These are phyloP conservation scores for Zygosaccharomyces pseudorouxii DNA, from an alignment of 805 yeast species.

Conservation along the genomic window DNA sequence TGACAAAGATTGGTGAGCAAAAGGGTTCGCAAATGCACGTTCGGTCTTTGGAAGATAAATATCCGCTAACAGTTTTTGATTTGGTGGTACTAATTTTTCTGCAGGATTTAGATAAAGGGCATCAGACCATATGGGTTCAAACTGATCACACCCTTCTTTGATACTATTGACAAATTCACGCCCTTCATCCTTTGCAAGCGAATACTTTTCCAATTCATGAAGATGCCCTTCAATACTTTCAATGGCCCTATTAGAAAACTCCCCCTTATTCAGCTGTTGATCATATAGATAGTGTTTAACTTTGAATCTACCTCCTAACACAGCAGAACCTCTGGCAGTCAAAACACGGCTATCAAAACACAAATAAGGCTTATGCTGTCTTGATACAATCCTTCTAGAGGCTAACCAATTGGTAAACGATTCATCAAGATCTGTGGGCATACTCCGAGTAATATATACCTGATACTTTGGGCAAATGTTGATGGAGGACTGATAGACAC, in stretches of 20 bases:
- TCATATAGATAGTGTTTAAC: conserved; percentile 4
- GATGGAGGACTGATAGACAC: not conserved
- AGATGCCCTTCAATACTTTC: conserved; percentile 10
- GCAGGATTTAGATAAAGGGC: conserved; percentile 22
- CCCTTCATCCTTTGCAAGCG: conserved; percentile 8
- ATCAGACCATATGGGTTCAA: conserved; percentile 25
- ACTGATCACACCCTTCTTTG: conserved; percentile 10
- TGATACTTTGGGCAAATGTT: not conserved
- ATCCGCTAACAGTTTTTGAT: conserved; percentile 19
- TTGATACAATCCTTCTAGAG: conserved; percentile 11
- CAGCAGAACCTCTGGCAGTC: conserved; percentile 1
- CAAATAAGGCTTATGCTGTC: conserved; percentile 4
- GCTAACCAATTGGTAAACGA: conserved; percentile 13
- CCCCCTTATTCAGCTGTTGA: not conserved
- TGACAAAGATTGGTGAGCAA: not conserved
- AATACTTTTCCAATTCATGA: conserved; percentile 6
- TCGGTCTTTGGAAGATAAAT: conserved; percentile 5
- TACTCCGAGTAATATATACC: not conserved
- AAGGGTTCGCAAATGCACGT: conserved; percentile 1
- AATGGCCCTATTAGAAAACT: conserved; percentile 3
- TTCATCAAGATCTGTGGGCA: conserved; percentile 9
- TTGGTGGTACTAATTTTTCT: conserved; percentile 17
- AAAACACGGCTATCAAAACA: conserved; percentile 10
- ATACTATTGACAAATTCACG: conserved; percentile 8
- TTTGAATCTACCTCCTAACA: not conserved